Percentiles rank a stretch among this genome's conserved stretches.
Conservation (phyloP, 1,139 yeast genomes). For the Nematodospora anomalae region DNA sequence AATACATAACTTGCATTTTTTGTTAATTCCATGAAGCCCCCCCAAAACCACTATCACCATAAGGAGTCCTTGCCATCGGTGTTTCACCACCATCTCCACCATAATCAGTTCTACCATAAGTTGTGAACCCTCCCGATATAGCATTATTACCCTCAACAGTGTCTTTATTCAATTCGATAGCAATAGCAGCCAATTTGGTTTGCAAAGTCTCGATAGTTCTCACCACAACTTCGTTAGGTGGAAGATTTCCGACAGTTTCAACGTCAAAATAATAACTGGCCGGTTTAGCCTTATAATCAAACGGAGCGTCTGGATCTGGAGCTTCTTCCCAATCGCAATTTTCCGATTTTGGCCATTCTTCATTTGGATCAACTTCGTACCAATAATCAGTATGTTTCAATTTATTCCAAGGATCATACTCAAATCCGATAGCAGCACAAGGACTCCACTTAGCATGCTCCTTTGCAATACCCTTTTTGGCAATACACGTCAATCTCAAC, state of each 20-base stretch:
- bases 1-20: conserved; percentile 3
- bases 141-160: conserved; percentile 50
- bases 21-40: conserved; percentile 23
- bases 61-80: conserved; percentile 40
- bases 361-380: conserved; percentile 87
- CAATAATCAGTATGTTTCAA: conserved; percentile 93
- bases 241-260: conserved; percentile 87
- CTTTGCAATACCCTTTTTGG: conserved; percentile 96
- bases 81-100: conserved; percentile 42
- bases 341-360: conserved; percentile 89
- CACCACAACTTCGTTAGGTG: conserved; percentile 85
- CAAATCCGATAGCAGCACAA: conserved; percentile 95
- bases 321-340: conserved; percentile 97
- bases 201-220: conserved; percentile 84
- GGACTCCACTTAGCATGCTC: conserved; percentile 99
- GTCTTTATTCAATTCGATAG: conserved; percentile 73
- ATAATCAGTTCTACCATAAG: conserved; percentile 49
- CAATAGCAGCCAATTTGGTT: conserved; percentile 85
- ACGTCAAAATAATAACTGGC: conserved; percentile 80
- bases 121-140: conserved; percentile 46
- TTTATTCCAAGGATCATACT: conserved; percentile 99
- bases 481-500: conserved; percentile 82
- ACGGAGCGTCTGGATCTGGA: conserved; percentile 82
- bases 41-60: conserved; percentile 43
- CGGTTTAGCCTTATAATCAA: conserved; percentile 85